Evolutionary conservation across 257 asterid genomes (phyloP).

Genomic region (Striga asiatica): DNA sequence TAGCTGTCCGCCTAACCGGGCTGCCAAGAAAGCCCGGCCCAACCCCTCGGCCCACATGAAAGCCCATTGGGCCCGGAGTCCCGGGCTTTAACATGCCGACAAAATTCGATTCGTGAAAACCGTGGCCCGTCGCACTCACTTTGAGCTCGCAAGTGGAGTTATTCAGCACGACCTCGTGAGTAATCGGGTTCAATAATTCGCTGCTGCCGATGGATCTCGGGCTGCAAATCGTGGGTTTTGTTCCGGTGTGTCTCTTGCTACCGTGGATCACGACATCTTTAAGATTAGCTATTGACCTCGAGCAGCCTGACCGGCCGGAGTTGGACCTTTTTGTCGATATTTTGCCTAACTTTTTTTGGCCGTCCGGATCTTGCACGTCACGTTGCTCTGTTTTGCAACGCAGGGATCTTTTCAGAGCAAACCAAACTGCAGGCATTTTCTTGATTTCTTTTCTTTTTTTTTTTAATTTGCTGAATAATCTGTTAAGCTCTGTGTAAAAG

Average conservation of each 20-base stretch:
- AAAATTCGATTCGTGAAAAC: slow-evolving; percentile 31
- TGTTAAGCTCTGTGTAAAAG: background rate
- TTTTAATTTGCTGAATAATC: background rate
- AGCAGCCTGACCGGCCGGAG: slow-evolving; percentile 57
- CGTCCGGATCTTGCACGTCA: slow-evolving; percentile 49
- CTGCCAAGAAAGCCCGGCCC: slow-evolving; percentile 33
- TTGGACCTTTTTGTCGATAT: slow-evolving; percentile 40
- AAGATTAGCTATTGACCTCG: slow-evolving; percentile 80
- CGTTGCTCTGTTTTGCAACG: slow-evolving; percentile 48
- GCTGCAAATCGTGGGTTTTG: slow-evolving; percentile 64
- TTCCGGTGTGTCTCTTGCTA: slow-evolving; percentile 72
- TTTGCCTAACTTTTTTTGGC: slow-evolving; percentile 22
- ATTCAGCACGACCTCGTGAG: slow-evolving; percentile 61
- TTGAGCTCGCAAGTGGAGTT: slow-evolving; percentile 70
- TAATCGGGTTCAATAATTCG: slow-evolving; percentile 67
- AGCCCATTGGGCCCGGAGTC: slow-evolving; percentile 53
- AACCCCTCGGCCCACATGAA: slow-evolving; percentile 17
- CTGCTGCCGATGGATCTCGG: slow-evolving; percentile 89
- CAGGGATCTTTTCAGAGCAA: slow-evolving; percentile 51
- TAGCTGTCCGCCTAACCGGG: slow-evolving; percentile 47
- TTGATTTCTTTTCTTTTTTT: background rate
- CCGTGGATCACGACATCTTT: slow-evolving; percentile 82
- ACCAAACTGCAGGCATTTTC: slow-evolving; percentile 81
- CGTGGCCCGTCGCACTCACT: slow-evolving; percentile 30
- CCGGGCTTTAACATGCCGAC: slow-evolving; percentile 60